Evolutionary conservation across 78 protist genomes (phyloP), one percentile per base, ranked within the genome.

Genomic region (Dictyostelium intermedium): DNA sequence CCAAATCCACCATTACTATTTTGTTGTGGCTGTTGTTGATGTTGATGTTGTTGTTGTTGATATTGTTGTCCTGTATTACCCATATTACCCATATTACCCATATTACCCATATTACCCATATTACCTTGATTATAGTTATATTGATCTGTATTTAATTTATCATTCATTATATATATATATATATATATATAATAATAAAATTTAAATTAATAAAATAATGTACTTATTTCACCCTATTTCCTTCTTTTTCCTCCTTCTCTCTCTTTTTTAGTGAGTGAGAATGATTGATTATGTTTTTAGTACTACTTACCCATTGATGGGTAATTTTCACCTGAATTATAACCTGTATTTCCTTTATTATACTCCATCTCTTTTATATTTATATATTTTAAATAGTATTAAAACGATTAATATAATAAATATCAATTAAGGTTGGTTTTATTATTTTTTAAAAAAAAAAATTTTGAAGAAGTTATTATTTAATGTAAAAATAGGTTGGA

Each of bases 261-360:
- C 10, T 35, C 34, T 25, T 6, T 16, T n/a, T 47, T 14, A 79
- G 35, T 25, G 8, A n/a, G n/a, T n/a, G n/a, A n/a, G n/a, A n/a
- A n/a, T n/a, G n/a, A n/a, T n/a, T n/a, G n/a, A 16, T 79, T 79
- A 35, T 20, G 9, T 37, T 37, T 14, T 60, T 37, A 18, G 1
- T 8, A 14, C 13, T 20, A 37, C 92, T 3, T 85, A 85, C 92
- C 92, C 83, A 85, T 85, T 50, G 92, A 85, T 32, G 92, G 92
- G 78, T 85, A 85, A 39, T 39, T 23, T 20, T 23, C 82, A 39
- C 77, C 77, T 70, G 77, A 70, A 70, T 70, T 70, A 70, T 32
- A 70, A 70, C 34, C 34, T 16, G 37, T 70, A 14, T 70, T 70
- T 70, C 41, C 34, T 70, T 69, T 70, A 14, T 70, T 50, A 50